Percentiles rank a stretch among this genome's conserved stretches.
These are phyloP conservation scores for Boletus subcaerulescens DNA, from an alignment of 768 basidiomycete genomes.

Conservation along the genomic window DNA sequence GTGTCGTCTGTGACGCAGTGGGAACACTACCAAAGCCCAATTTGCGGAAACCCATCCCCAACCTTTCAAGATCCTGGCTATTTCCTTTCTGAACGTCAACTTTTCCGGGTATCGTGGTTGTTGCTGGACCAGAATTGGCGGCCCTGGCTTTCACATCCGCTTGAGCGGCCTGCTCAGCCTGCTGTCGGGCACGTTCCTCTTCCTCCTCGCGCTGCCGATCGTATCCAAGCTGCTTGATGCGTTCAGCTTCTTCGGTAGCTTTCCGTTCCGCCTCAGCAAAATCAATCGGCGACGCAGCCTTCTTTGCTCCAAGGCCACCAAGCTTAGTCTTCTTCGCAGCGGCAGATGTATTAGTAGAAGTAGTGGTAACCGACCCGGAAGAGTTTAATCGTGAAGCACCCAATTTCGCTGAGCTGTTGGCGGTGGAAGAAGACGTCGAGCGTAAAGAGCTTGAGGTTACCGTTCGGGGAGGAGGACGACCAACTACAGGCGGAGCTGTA, in stretches of 20 bases:
- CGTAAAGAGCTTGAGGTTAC: conserved; percentile 63
- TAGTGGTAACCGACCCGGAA: conserved; percentile 32
- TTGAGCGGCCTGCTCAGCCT: conserved; percentile 47
- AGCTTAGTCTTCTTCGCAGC: conserved; percentile 63
- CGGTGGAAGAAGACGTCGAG: conserved; percentile 38
- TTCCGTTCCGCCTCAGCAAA: conserved; percentile 93
- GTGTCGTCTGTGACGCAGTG: conserved; percentile 50
- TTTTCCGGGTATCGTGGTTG: conserved; percentile 25
- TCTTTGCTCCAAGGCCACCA: conserved; percentile 83
- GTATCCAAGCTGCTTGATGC: conserved; percentile 89
- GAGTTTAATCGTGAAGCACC: conserved; percentile 44
- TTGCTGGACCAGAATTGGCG: conserved; percentile 22
- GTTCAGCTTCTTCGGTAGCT: conserved; percentile 88
- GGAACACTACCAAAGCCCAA: conserved; percentile 87
- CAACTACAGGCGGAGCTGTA: conserved; percentile 56
- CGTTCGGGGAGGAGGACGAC: conserved; percentile 56
- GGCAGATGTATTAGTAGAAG: conserved; percentile 30
- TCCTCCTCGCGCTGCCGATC: conserved; percentile 82
- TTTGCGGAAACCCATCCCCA: conserved; percentile 71
- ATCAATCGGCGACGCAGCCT: conserved; percentile 76
- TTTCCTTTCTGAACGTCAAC: conserved; percentile 39
- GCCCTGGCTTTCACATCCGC: conserved; percentile 30
- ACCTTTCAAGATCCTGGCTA: conserved; percentile 50
- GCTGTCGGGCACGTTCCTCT: conserved; percentile 68
- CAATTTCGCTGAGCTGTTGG: conserved; percentile 34